A percentile compares a stretch with the other conserved stretches of the same genome.
These are phyloP conservation scores for Metschnikowia dekortorum DNA, from an alignment of 805 yeast genomes.

Conservation along the genomic window DNA sequence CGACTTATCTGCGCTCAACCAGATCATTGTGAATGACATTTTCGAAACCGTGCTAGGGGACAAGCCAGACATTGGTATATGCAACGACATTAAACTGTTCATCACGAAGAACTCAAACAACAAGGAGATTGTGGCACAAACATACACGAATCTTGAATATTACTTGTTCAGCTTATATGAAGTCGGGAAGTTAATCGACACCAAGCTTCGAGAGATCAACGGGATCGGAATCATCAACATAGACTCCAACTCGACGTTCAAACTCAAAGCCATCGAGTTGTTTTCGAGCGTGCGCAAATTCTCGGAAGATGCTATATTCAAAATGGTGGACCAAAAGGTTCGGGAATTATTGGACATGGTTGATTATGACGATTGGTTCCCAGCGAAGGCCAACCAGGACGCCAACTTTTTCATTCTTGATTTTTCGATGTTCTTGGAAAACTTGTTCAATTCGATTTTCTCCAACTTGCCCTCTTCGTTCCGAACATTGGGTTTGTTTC, in stretches of 20 bases:
- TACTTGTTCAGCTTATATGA: constrained; percentile 73
- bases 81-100: constrained; percentile 52
- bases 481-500: constrained; percentile 71
- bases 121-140: constrained; percentile 88
- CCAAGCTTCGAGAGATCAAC: constrained; percentile 33
- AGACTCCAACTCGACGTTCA: constrained; percentile 35
- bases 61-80: constrained; percentile 48
- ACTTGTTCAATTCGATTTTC: constrained; percentile 80
- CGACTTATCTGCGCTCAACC: constrained; percentile 52
- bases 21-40: constrained; percentile 54
- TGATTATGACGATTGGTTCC: constrained; percentile 76
- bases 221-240: constrained; percentile 38
- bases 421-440: constrained; percentile 78
- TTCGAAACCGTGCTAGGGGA: constrained; percentile 66
- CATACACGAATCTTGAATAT: constrained; percentile 81
- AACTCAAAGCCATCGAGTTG: constrained; percentile 47
- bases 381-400: constrained; percentile 45
- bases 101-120: constrained; percentile 63
- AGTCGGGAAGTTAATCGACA: constrained; percentile 47
- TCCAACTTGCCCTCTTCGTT: constrained; percentile 76
- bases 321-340: constrained; percentile 76
- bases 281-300: constrained; percentile 57
- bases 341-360: constrained; percentile 77
- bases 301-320: constrained; percentile 79
- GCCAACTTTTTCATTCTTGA: constrained; percentile 77